Conservation (phyloP, 345 rosid genomes). For the Corymbia maculata region DNA sequence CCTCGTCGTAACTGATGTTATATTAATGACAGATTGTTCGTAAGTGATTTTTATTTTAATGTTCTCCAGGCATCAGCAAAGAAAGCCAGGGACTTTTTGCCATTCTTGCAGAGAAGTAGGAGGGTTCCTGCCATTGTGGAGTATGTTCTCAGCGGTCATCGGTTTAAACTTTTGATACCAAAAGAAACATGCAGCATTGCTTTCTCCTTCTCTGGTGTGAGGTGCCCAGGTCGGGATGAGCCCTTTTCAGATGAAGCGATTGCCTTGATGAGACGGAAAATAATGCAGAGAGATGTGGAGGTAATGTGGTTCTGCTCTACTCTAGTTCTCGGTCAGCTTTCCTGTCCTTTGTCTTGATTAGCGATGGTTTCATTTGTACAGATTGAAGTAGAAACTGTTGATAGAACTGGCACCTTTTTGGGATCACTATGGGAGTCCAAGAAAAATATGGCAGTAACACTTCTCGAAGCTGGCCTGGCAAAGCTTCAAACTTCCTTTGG, state of each 20-base stretch:
- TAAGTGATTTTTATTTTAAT: not conserved
- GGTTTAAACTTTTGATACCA: slow-evolving; percentile 85
- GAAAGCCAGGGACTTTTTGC: slow-evolving; percentile 89
- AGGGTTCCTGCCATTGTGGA: slow-evolving; percentile 84
- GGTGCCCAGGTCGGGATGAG: slow-evolving; percentile 94
- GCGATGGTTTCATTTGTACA: slow-evolving; percentile 7
- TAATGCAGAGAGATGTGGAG: slow-evolving; percentile 98
- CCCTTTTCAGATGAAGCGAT: slow-evolving; percentile 93
- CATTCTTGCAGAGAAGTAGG: slow-evolving; percentile 65
- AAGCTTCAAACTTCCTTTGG: slow-evolving; percentile 83
- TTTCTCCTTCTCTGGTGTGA: slow-evolving; percentile 94
- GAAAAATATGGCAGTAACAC: slow-evolving; percentile 59
- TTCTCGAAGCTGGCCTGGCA: slow-evolving; percentile 95
- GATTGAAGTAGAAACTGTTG: slow-evolving; percentile 94
- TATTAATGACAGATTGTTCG: not conserved
- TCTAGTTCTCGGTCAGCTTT: not conserved
- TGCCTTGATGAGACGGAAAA: slow-evolving; percentile 83
- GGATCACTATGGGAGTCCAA: slow-evolving; percentile 91
- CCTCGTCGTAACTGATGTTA: not conserved
- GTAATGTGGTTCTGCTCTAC: slow-evolving; percentile 4
- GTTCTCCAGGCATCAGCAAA: slow-evolving; percentile 58
- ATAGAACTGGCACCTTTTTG: slow-evolving; percentile 93
- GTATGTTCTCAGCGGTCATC: slow-evolving; percentile 97
- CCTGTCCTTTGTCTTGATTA: not conserved
- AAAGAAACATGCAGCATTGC: slow-evolving; percentile 96